These are phyloP conservation scores for Uronychia binucleata DNA, from an alignment of 73 alveolate genomes.

Conservation along the genomic window DNA sequence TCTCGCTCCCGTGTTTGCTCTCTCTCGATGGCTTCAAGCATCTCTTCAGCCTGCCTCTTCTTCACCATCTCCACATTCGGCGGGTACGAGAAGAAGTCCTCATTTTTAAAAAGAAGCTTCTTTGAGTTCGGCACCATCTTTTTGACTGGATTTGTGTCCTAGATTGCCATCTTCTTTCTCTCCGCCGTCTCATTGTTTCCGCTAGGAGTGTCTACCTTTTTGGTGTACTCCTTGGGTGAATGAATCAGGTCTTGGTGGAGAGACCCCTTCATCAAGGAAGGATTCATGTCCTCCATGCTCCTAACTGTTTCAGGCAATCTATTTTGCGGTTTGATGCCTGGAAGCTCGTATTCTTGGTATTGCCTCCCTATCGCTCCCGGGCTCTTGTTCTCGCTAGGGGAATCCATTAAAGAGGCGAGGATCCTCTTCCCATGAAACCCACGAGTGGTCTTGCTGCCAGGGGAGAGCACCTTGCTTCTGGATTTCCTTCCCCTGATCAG, in stretches of 20 bases:
- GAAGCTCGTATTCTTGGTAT: not conserved
- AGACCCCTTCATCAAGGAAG: no score
- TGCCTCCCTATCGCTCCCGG: not conserved
- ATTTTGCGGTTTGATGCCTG: not conserved
- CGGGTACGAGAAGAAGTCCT: not conserved
- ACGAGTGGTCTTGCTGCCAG: not conserved
- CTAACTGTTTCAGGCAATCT: no score
- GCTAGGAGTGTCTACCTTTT: not conserved
- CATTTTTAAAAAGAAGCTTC: not conserved
- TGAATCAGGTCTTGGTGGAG: not conserved
- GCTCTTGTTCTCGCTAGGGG: not conserved
- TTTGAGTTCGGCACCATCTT: not conserved
- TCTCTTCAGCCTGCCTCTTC: not conserved
- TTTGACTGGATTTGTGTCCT: not conserved
- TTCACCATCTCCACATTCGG: not conserved
- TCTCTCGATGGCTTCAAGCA: not conserved
- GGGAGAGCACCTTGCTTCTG: no score
- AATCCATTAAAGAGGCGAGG: no score
- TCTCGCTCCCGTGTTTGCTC: not conserved
- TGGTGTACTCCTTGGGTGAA: not conserved
- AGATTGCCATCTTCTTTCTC: not conserved
- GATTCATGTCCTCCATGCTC: not conserved
- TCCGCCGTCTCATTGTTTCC: no score
- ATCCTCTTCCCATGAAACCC: not conserved
- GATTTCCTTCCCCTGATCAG: not conserved